A percentile compares a stretch with the other conserved stretches of the same genome.
phyloP scores from a whole-genome alignment of 805 yeast genomes.

The Pichia cephalocereana region DNA sequence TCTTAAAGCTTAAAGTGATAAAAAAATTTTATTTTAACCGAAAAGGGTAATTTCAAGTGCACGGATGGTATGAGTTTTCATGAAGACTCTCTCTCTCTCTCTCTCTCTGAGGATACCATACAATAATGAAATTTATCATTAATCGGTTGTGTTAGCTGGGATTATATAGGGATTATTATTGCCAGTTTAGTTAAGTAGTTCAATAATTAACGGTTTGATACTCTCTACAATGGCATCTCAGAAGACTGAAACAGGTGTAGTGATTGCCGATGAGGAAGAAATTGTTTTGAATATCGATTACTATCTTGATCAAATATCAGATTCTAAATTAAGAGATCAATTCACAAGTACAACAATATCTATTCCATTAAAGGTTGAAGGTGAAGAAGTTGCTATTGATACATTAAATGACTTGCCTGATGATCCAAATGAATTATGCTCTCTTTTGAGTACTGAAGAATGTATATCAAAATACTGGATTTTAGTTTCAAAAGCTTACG shows the following conservation, averaged over 20 bases:
- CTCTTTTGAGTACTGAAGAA: slow-evolving; percentile 70
- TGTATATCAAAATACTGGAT: slow-evolving; percentile 77
- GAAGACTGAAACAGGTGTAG: neutral
- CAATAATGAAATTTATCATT: too few species aligned
- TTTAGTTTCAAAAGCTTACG: slow-evolving; percentile 73
- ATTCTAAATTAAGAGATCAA: slow-evolving; percentile 14
- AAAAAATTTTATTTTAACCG: neutral
- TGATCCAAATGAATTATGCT: slow-evolving; percentile 76
- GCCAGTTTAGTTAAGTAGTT: too few species aligned
- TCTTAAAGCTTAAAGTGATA: too few species aligned
- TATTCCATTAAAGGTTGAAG: slow-evolving; percentile 67
- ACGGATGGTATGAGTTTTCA: neutral
- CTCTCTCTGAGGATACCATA: too few species aligned
- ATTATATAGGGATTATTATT: too few species aligned
- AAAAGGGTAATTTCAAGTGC: slow-evolving; percentile 1
- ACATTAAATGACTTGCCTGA: slow-evolving; percentile 77
- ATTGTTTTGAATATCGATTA: slow-evolving; percentile 19
- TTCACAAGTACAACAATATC: slow-evolving; percentile 21
- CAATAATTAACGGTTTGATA: too few species aligned
- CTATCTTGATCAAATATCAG: slow-evolving; percentile 17
- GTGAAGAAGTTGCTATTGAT: slow-evolving; percentile 82
- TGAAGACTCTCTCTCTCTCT: too few species aligned
- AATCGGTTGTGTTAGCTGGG: too few species aligned
- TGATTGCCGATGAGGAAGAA: slow-evolving; percentile 7
- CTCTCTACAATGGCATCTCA: slow-evolving; percentile 1